Conservation (phyloP, 2,329 filamentous ascomycete genomes). For the Phyllosticta citriasiana region DNA sequence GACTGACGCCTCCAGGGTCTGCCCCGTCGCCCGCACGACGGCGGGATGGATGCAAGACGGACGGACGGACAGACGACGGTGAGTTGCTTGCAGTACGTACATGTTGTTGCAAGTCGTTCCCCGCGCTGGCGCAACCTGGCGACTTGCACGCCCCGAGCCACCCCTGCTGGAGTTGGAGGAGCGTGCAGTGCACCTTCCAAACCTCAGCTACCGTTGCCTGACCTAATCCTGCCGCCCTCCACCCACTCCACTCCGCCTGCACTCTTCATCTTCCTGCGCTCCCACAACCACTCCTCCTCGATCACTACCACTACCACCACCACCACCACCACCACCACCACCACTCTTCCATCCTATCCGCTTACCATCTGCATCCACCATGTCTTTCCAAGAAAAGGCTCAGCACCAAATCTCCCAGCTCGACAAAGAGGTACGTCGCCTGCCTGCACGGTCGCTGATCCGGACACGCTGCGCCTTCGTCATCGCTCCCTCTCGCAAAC, state of each 20-base stretch:
- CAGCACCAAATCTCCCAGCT: conserved; percentile 69
- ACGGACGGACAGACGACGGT: too few relatives aligned
- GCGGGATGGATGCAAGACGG: too few relatives aligned
- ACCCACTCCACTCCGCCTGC: too few relatives aligned
- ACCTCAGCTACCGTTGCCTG: not conserved
- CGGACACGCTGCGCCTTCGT: not conserved
- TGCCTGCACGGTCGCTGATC: not conserved
- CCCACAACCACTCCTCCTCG: not conserved
- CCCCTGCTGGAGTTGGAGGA: too few relatives aligned
- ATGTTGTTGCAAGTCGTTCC: too few relatives aligned
- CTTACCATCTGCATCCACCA: conserved; percentile 30
- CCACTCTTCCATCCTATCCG: not conserved
- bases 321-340: not conserved
- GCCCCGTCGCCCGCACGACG: too few relatives aligned
- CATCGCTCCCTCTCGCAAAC: not conserved
- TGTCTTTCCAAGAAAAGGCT: conserved; percentile 69
- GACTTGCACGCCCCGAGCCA: not conserved
- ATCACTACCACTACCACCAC: not conserved
- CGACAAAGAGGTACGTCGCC: conserved; percentile 67
- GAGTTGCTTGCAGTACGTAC: too few relatives aligned
- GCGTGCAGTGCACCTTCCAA: not conserved
- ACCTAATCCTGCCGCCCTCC: conserved; percentile 1
- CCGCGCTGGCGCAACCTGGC: too few relatives aligned
- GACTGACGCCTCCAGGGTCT: not conserved
- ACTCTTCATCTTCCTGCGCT: not conserved